Conservation (phyloP, 805 yeast species). For the Nakazawaea ambrosiae region DNA sequence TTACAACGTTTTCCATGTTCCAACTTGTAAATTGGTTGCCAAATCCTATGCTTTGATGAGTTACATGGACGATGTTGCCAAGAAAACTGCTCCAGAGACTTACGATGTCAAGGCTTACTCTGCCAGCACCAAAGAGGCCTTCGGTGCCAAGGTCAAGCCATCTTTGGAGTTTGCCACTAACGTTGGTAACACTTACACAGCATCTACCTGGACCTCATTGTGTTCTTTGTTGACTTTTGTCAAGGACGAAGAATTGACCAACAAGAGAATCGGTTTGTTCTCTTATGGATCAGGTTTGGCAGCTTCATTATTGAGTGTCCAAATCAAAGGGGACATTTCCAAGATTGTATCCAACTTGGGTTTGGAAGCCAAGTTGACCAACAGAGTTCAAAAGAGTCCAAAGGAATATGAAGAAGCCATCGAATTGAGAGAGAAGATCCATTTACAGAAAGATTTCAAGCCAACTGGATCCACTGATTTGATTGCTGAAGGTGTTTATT, state of each 20-base stretch:
- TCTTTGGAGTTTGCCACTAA: conserved; percentile 86
- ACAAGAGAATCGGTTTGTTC: conserved; percentile 84
- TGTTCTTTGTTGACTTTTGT: conserved; percentile 74
- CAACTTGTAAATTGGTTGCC: conserved; percentile 91
- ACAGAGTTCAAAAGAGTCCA: conserved; percentile 66
- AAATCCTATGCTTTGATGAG: conserved; percentile 90
- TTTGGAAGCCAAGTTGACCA: conserved; percentile 58
- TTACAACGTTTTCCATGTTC: conserved; percentile 95
- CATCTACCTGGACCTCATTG: conserved; percentile 82
- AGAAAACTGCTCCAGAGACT: conserved; percentile 42
- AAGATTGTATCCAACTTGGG: conserved; percentile 57
- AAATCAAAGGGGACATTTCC: conserved; percentile 75
- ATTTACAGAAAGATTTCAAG: conserved; percentile 67
- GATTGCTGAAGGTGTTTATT: conserved; percentile 72
- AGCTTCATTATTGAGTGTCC: conserved; percentile 74
- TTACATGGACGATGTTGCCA: conserved; percentile 60
- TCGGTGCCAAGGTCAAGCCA: conserved; percentile 67
- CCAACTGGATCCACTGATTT: conserved; percentile 77
- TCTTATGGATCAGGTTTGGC: conserved; percentile 99
- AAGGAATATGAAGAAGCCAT: conserved; percentile 76
- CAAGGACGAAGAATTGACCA: conserved; percentile 72
- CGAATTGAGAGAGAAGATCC: conserved; percentile 82
- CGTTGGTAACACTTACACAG: conserved; percentile 98
- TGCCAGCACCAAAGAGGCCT: conserved; percentile 61
- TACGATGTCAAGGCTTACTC: conserved; percentile 89